phyloP scores from a whole-genome alignment of 2,329 filamentous ascomycete genomes.

The Cadophora gregata region DNA sequence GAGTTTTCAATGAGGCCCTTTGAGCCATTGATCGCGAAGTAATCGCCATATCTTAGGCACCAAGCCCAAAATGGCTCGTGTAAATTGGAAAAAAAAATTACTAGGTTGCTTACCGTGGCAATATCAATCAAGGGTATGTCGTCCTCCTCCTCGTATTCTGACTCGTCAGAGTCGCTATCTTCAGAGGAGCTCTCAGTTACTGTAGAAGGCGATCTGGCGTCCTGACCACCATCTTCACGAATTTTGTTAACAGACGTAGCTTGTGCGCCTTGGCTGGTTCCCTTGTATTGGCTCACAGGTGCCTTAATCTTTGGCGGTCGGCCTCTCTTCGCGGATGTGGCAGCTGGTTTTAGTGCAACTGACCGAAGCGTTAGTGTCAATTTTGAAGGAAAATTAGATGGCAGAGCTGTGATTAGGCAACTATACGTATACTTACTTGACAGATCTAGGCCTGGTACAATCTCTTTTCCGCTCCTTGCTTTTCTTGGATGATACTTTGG shows the following conservation, averaged over 20 bases:
- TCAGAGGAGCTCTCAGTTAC: slow-evolving; percentile 42
- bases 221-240: slow-evolving; percentile 32
- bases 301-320: slow-evolving; percentile 36
- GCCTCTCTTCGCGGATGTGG: slow-evolving; percentile 35
- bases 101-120: slow-evolving; percentile 39
- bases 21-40: background rate
- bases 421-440: slow-evolving; percentile 37
- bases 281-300: slow-evolving; percentile 38
- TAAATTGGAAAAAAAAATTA: background rate
- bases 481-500: slow-evolving; percentile 44
- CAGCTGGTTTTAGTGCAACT: slow-evolving; percentile 31
- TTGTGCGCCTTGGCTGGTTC: slow-evolving; percentile 37
- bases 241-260: slow-evolving; percentile 31
- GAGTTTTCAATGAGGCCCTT: background rate
- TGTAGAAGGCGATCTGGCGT: slow-evolving; percentile 35
- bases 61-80: no score
- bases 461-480: slow-evolving; percentile 41
- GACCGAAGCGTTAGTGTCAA: background rate
- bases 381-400: background rate
- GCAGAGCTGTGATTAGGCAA: background rate
- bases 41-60: no score
- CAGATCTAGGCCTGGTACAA: slow-evolving; percentile 40
- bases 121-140: slow-evolving; percentile 39
- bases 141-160: slow-evolving; percentile 44
- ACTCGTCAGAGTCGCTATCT: slow-evolving; percentile 43